A percentile compares a stretch with the other conserved stretches of the same genome.
Evolutionary conservation across 345 rosid genomes (phyloP).

Genomic region (Cardamine chenopodiifolia): DNA sequence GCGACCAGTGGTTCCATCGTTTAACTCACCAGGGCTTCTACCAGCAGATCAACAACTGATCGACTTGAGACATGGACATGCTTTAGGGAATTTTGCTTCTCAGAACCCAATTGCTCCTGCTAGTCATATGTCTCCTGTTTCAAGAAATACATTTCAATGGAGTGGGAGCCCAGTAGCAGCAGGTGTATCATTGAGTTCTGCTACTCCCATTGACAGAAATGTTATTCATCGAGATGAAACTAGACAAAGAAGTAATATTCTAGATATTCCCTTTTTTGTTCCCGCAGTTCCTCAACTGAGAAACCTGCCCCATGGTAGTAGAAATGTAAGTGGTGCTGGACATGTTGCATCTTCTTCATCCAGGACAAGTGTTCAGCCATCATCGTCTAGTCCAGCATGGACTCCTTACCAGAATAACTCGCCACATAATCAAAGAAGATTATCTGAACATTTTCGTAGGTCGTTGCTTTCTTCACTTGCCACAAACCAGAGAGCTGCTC

Average conservation of each 20-base stretch:
- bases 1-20: constrained; percentile 48
- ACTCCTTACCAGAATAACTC: constrained; percentile 51
- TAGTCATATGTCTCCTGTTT: constrained; percentile 54
- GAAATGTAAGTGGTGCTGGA: constrained; percentile 49
- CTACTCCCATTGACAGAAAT: constrained; percentile 47
- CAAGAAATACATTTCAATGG: constrained; percentile 62
- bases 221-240: constrained; percentile 45
- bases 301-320: constrained; percentile 42
- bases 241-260: constrained; percentile 51
- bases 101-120: constrained; percentile 49
- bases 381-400: constrained; percentile 50
- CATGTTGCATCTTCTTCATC: constrained; percentile 54
- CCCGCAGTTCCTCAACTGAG: constrained; percentile 54
- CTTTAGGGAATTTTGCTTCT: constrained; percentile 41
- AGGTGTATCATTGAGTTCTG: constrained; percentile 47
- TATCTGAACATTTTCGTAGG: constrained; percentile 69
- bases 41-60: constrained; percentile 52
- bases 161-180: constrained; percentile 52
- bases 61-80: constrained; percentile 49
- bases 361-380: constrained; percentile 50
- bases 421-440: constrained; percentile 58
- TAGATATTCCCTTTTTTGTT: constrained; percentile 54
- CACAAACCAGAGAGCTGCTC: constrained; percentile 53
- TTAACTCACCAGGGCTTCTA: constrained; percentile 49
- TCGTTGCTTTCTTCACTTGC: constrained; percentile 62